Conservation (phyloP, 2,329 filamentous ascomycete species). For the Tolypocladium inflatum region DNA sequence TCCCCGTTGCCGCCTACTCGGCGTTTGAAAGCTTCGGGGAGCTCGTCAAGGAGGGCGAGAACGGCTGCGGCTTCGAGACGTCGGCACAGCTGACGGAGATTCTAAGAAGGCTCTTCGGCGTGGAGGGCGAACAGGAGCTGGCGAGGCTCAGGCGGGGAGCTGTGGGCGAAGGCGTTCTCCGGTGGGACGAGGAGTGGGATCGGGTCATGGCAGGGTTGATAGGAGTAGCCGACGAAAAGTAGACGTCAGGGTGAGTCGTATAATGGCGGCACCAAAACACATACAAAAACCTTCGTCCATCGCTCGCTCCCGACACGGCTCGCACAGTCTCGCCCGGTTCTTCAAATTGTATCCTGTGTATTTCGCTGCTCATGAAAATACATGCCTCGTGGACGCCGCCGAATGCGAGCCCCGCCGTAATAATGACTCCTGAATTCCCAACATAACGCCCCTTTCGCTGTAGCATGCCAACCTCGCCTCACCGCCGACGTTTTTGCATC, state of each 20-base stretch:
- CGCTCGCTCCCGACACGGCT: not conserved
- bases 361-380: constrained; percentile 1
- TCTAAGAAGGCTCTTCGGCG: constrained; percentile 53
- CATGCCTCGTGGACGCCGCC: not conserved
- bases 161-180: constrained; percentile 58
- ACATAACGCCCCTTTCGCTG: not conserved
- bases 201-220: constrained; percentile 67
- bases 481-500: not conserved
- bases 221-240: constrained; percentile 26
- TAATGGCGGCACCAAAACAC: not conserved
- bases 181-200: constrained; percentile 95
- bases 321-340: not conserved
- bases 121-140: constrained; percentile 43
- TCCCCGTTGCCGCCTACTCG: constrained; percentile 82
- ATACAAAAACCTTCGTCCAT: not conserved
- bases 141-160: constrained; percentile 58
- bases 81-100: constrained; percentile 54
- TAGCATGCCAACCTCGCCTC: not conserved
- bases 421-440: not conserved
- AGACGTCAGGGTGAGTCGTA: not conserved
- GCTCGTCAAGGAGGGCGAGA: constrained; percentile 77
- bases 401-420: not conserved
- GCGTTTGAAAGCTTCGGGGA: constrained; percentile 84
- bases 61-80: constrained; percentile 77
- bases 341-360: not conserved